Conservation (phyloP, 2,329 filamentous ascomycete genomes). For the Neofusicoccum kwambonambiense region DNA sequence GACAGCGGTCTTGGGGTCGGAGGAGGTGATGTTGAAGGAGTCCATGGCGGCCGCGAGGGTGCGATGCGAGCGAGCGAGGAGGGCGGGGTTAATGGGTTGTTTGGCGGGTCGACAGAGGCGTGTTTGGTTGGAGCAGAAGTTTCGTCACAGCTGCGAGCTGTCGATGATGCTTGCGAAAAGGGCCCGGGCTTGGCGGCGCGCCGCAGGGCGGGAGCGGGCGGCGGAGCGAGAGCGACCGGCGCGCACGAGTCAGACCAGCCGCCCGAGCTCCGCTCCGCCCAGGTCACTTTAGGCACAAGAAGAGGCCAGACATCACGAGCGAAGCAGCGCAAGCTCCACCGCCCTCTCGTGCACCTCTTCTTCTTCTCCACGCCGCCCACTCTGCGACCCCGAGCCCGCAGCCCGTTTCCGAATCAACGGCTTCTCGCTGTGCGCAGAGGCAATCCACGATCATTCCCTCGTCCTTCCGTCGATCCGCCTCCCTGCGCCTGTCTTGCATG, state of each 20-base stretch:
- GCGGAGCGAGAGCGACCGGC: not conserved
- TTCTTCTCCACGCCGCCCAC: not conserved
- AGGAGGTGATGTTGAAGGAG: conserved; percentile 28
- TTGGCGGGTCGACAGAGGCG: not conserved
- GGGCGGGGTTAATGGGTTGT: not conserved
- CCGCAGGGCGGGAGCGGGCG: not conserved
- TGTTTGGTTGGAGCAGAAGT: not conserved
- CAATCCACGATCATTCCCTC: not conserved
- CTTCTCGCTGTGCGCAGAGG: conserved; percentile 13
- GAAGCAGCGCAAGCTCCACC: conserved; percentile 7
- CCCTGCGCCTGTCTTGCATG: not conserved
- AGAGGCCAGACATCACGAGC: conserved; percentile 18
- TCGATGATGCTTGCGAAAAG: conserved; percentile 2
- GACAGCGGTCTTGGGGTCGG: conserved; percentile 47
- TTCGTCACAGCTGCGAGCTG: conserved; percentile 5
- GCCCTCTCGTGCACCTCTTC: not conserved
- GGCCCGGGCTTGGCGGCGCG: not conserved
- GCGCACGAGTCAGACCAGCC: not conserved
- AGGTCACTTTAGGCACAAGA: conserved; percentile 7
- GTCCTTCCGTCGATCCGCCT: not conserved
- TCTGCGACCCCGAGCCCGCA: not conserved
- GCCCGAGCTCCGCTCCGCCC: conserved; percentile 4
- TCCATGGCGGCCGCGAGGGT: conserved; percentile 19
- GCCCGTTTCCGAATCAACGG: not conserved
- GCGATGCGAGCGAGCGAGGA: not conserved